These are phyloP conservation scores for Cardiospermum halicacabum DNA, from an alignment of 345 rosid genomes.

Conservation along the genomic window DNA sequence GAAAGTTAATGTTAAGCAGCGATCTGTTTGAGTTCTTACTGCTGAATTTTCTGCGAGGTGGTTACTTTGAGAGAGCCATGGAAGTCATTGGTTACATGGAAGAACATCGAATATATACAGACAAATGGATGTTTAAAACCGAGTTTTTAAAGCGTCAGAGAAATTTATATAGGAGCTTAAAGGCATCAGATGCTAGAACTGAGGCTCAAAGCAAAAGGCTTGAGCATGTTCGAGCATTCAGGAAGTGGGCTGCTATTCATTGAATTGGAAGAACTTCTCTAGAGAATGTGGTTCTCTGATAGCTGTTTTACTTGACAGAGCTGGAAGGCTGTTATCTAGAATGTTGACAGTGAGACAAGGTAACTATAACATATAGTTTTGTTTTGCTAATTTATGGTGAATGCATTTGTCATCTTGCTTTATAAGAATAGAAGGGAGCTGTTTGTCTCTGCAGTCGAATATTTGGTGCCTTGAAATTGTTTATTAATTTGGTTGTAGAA, in stretches of 20 bases:
- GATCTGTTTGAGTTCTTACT: slow-evolving; percentile 69
- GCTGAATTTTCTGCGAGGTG: slow-evolving; percentile 69
- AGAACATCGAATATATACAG: slow-evolving; percentile 38
- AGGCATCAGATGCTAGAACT: slow-evolving; percentile 43
- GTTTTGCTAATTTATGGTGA: neutral
- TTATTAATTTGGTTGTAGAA: neutral
- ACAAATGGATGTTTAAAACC: slow-evolving; percentile 49
- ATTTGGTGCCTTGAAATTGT: neutral
- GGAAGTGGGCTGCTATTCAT: slow-evolving; percentile 51
- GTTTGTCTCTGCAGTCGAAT: neutral
- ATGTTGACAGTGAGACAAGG: neutral
- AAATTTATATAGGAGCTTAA: slow-evolving; percentile 59
- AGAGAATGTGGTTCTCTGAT: neutral
- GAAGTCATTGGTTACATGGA: slow-evolving; percentile 61
- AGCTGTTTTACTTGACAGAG: neutral
- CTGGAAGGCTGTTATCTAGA: neutral
- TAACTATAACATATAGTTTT: neutral
- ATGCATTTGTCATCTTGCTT: neutral
- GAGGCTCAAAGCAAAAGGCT: slow-evolving; percentile 71
- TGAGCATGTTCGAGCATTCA: slow-evolving; percentile 49
- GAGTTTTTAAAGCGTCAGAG: slow-evolving; percentile 76
- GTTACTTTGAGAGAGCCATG: slow-evolving; percentile 89
- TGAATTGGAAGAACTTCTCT: slow-evolving; percentile 9
- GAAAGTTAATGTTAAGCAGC: slow-evolving; percentile 34
- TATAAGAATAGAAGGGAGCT: neutral